phyloP scores from a whole-genome alignment of 2,329 filamentous ascomycete species.

The Calonectria pteridis region DNA sequence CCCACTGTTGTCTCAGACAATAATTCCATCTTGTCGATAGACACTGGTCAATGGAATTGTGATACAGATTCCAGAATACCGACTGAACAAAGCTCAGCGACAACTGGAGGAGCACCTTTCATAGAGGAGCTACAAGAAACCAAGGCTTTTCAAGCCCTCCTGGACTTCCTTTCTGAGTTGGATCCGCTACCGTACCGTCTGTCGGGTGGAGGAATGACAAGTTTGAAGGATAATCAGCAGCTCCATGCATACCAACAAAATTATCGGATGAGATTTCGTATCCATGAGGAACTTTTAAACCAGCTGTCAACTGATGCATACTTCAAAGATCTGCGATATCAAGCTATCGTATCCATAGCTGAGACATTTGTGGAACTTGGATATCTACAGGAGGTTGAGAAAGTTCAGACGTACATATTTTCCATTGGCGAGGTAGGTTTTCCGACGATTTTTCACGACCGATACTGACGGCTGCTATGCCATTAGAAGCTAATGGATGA shows the following conservation, averaged over 20 bases:
- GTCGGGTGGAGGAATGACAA: background rate
- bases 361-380: constrained; percentile 11
- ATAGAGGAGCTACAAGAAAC: background rate
- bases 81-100: background rate
- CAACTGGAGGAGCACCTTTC: background rate
- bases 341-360: background rate
- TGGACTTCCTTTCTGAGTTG: background rate
- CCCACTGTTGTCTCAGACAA: background rate
- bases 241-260: background rate
- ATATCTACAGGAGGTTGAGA: background rate
- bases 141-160: background rate
- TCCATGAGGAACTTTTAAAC: background rate
- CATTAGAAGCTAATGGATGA: background rate
- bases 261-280: background rate
- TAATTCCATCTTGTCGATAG: background rate
- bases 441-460: background rate
- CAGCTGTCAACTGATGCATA: fast-evolving
- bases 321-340: background rate
- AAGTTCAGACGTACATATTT: background rate
- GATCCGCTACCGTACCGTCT: background rate
- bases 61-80: too few relatives aligned
- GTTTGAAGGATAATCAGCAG: background rate
- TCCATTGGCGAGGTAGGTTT: background rate
- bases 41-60: background rate
- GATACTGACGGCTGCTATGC: background rate